phyloP scores from a whole-genome alignment of 352 stramenopile genomes.

The Pythium brachiatum region DNA sequence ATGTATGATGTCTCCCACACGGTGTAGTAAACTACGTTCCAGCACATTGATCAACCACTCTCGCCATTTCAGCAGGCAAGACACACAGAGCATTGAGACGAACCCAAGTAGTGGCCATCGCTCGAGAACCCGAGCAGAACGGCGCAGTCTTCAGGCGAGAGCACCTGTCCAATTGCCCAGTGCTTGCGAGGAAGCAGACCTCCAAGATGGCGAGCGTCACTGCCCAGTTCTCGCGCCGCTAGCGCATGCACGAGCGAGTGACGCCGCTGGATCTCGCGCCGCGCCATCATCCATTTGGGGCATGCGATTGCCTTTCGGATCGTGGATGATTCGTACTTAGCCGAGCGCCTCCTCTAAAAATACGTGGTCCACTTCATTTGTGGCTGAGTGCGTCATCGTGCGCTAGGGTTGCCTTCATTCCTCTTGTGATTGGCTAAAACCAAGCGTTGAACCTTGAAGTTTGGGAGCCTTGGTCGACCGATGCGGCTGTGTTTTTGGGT shows the following conservation, averaged over 20 bases:
- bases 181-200: neutral
- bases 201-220: neutral
- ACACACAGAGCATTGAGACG: neutral
- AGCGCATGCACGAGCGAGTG: slow-evolving; percentile 17
- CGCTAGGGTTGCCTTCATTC: neutral
- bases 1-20: slow-evolving; percentile 34
- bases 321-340: slow-evolving; percentile 7
- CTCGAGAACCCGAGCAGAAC: slow-evolving; percentile 70
- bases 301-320: neutral
- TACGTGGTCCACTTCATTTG: slow-evolving; percentile 7
- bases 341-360: neutral
- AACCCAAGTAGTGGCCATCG: slow-evolving; percentile 61
- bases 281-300: slow-evolving; percentile 12
- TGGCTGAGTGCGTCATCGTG: neutral
- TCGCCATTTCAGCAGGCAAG: neutral
- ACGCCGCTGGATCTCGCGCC: neutral
- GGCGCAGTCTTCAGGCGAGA: slow-evolving; percentile 38
- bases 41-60: neutral
- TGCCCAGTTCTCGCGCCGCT: slow-evolving; percentile 9
- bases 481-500: slow-evolving; percentile 19
- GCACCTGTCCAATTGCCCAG: slow-evolving; percentile 28
- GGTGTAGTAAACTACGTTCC: slow-evolving; percentile 48
- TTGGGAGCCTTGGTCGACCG: slow-evolving; percentile 12
- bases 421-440: slow-evolving; percentile 9
- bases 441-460: slow-evolving; percentile 19